These are phyloP conservation scores for Boletus reticulatus DNA, from an alignment of 768 basidiomycete species.

Conservation along the genomic window DNA sequence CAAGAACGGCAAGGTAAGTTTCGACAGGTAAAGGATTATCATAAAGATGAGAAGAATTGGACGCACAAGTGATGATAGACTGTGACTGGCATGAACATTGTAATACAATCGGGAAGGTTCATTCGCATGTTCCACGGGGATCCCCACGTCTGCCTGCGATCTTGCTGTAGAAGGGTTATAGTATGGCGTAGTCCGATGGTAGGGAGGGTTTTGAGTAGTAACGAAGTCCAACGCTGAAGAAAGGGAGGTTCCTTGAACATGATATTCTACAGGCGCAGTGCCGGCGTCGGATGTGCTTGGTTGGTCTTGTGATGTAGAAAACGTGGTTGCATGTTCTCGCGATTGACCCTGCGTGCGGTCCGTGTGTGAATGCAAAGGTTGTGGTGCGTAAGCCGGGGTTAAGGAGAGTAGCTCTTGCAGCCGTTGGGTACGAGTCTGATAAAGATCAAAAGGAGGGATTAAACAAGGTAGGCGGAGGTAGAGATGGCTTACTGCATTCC, in stretches of 20 bases:
- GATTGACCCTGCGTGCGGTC: background rate
- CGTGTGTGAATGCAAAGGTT: background rate
- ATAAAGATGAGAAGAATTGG: background rate
- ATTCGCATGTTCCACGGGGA: slow-evolving; percentile 14
- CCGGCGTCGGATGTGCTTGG: background rate
- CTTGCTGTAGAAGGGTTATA: slow-evolving; percentile 1
- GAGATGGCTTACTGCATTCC: background rate
- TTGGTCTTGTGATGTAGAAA: background rate
- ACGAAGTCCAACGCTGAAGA: slow-evolving; percentile 3
- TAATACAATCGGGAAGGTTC: slow-evolving; percentile 12
- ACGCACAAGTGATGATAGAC: slow-evolving; percentile 28
- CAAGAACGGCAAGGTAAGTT: background rate
- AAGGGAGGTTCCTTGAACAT: slow-evolving; percentile 1
- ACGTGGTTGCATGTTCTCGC: background rate
- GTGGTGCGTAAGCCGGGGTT: background rate
- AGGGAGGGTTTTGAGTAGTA: background rate
- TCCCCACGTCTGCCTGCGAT: slow-evolving; percentile 11
- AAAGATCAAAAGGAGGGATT: background rate
- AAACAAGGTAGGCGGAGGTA: too few relatives aligned
- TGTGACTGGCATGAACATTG: slow-evolving; percentile 12
- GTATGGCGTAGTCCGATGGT: slow-evolving; percentile 1
- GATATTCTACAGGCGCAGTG: background rate
- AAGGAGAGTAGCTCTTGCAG: slow-evolving; percentile 25
- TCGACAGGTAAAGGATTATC: background rate
- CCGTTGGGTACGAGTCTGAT: slow-evolving; percentile 8